Conservation (phyloP, 257 asterid species). For the Cordia subcordata region DNA sequence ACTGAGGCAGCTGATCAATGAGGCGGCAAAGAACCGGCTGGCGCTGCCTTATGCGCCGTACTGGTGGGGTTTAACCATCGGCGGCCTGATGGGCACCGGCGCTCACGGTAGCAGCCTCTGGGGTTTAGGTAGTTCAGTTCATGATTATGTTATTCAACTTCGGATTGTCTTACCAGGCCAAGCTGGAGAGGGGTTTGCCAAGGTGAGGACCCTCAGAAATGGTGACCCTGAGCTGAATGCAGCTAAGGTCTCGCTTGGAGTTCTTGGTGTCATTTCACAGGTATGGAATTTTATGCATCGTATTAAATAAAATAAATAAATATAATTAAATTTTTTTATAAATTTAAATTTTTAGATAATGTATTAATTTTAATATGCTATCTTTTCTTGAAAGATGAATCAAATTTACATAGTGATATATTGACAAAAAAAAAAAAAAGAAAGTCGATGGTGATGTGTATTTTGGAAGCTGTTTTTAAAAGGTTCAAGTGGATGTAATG, state of each 20-base stretch:
- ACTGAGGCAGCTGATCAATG: constrained; percentile 14
- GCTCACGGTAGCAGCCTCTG: constrained; percentile 33
- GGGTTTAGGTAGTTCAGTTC: constrained; percentile 25
- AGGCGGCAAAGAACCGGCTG: constrained; percentile 16
- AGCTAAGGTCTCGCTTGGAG: constrained; percentile 30
- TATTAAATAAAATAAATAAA: not conserved
- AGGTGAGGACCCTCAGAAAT: constrained; percentile 6
- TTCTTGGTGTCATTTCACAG: constrained; percentile 35
- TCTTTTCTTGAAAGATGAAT: no score
- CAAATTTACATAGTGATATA: no score
- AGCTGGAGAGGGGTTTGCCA: constrained; percentile 14
- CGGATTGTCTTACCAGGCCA: constrained; percentile 23
- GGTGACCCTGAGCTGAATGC: constrained; percentile 26
- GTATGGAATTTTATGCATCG: not conserved
- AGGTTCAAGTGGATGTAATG: no score
- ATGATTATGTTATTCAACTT: constrained; percentile 20
- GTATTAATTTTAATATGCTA: no score
- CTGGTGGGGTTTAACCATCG: constrained; percentile 32
- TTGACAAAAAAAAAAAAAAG: no score
- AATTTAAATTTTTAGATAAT: not conserved
- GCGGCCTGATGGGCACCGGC: constrained; percentile 24
- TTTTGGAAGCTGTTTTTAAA: no score
- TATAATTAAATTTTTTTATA: not conserved
- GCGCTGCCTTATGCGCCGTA: constrained; percentile 25
- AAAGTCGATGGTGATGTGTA: no score